These are phyloP conservation scores for Mangifera indica DNA, from an alignment of 345 rosid genomes.

Conservation along the genomic window DNA sequence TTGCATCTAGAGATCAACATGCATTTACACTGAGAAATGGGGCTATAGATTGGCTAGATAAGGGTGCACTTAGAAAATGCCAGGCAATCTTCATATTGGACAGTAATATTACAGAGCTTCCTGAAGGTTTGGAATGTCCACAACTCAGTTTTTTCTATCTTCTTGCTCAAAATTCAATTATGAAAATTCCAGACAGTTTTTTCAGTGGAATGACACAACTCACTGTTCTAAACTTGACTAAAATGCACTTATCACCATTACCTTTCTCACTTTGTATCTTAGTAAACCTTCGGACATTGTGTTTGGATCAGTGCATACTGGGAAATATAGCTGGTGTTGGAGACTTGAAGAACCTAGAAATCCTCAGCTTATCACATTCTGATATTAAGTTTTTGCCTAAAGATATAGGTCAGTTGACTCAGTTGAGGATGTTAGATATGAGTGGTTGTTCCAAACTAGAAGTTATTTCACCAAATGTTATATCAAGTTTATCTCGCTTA, in stretches of 20 bases:
- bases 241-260: background rate
- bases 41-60: background rate
- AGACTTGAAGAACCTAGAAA: slow-evolving; percentile 15
- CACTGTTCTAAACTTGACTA: slow-evolving; percentile 22
- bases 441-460: background rate
- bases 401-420: slow-evolving; percentile 18
- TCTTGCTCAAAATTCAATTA: accelerated
- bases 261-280: slow-evolving; percentile 17
- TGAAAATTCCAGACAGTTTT: slow-evolving; percentile 5
- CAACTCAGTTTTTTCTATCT: slow-evolving; percentile 7
- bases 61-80: background rate
- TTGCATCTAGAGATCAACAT: slow-evolving; percentile 16
- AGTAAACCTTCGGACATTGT: slow-evolving; percentile 19
- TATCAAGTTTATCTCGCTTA: slow-evolving; percentile 11
- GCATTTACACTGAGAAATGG: background rate
- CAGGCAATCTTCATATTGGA: background rate
- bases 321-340: slow-evolving; percentile 10
- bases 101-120: background rate
- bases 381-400: slow-evolving; percentile 18
- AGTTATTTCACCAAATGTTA: slow-evolving; percentile 17
- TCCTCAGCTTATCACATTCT: slow-evolving; percentile 17
- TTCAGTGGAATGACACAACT: slow-evolving; percentile 21
- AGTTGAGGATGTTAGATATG: slow-evolving; percentile 18
- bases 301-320: slow-evolving; percentile 8
- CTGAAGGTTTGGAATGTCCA: slow-evolving; percentile 17